These are phyloP conservation scores for Termitomyces sp. DNA, from an alignment of 768 basidiomycete species.

Conservation along the genomic window DNA sequence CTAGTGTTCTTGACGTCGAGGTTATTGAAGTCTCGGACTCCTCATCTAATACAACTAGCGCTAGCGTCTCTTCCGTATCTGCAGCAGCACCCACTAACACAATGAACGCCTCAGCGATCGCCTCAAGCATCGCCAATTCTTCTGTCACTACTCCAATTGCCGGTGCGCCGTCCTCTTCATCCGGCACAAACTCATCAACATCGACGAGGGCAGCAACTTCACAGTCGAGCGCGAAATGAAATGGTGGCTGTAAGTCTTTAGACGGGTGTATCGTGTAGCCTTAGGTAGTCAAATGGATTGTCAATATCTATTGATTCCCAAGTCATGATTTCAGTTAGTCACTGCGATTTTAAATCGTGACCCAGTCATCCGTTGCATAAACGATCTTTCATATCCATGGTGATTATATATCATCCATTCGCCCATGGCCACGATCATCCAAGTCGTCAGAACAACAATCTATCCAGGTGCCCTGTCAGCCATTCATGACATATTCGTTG, in stretches of 20 bases:
- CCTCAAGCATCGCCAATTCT: constrained; percentile 26
- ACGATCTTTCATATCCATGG: too few species aligned
- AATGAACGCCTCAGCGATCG: constrained; percentile 24
- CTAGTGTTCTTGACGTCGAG: constrained; percentile 21
- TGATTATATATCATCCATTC: too few species aligned
- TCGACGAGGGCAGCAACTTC: constrained; percentile 9
- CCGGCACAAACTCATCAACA: background rate
- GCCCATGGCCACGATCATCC: background rate
- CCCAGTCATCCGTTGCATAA: too few species aligned
- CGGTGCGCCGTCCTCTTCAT: background rate
- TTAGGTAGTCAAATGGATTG: background rate
- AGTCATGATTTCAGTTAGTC: background rate
- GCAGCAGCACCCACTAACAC: too few species aligned
- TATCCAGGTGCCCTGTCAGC: too few species aligned
- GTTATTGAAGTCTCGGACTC: constrained; percentile 3
- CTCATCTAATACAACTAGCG: background rate
- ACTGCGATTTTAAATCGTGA: too few species aligned
- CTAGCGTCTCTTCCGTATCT: background rate
- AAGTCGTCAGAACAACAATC: too few species aligned
- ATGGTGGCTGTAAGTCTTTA: constrained; percentile 28
- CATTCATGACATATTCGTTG: too few species aligned
- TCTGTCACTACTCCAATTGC: constrained; percentile 6
- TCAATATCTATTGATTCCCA: background rate
- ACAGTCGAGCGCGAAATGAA: constrained; percentile 18
- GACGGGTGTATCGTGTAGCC: constrained; percentile 7